phyloP scores from a whole-genome alignment of 805 yeast species.

The Yueomyces sinensis region DNA sequence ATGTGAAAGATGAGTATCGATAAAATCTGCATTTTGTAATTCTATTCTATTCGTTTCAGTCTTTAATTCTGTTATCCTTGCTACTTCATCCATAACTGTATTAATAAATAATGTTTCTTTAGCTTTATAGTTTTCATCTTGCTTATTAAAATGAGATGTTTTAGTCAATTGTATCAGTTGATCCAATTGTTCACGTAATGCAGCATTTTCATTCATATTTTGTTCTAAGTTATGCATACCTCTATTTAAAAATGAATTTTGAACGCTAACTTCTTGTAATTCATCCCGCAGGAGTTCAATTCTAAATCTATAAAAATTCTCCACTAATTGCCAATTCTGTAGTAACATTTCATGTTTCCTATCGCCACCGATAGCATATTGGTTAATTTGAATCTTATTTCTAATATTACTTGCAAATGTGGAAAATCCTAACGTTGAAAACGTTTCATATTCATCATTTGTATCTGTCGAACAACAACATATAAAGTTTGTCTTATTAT shows the following conservation, averaged over 20 bases:
- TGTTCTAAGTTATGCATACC: neutral
- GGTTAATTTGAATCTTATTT: neutral
- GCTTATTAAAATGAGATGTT: neutral
- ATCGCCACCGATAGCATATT: neutral
- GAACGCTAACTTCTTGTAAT: neutral
- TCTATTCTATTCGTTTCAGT: neutral
- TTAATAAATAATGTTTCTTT: neutral
- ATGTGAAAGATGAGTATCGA: neutral
- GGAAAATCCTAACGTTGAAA: conserved; percentile 40
- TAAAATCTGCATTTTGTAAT: neutral
- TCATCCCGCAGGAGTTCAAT: neutral
- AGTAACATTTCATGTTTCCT: neutral
- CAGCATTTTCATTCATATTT: neutral
- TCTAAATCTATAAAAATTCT: neutral
- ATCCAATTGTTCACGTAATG: neutral
- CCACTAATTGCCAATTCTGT: neutral
- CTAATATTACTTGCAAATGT: neutral
- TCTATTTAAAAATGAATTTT: neutral
- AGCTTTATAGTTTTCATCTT: neutral
- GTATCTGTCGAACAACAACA: conserved; percentile 59
- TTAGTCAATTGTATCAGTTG: neutral
- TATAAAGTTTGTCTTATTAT: conserved; percentile 61
- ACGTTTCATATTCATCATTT: conserved; percentile 46
- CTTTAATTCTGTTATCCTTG: neutral
- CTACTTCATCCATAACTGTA: neutral